These are phyloP conservation scores for Aspergillus taichungensis DNA, from an alignment of 495 filamentous ascomycete genomes.

Conservation along the genomic window DNA sequence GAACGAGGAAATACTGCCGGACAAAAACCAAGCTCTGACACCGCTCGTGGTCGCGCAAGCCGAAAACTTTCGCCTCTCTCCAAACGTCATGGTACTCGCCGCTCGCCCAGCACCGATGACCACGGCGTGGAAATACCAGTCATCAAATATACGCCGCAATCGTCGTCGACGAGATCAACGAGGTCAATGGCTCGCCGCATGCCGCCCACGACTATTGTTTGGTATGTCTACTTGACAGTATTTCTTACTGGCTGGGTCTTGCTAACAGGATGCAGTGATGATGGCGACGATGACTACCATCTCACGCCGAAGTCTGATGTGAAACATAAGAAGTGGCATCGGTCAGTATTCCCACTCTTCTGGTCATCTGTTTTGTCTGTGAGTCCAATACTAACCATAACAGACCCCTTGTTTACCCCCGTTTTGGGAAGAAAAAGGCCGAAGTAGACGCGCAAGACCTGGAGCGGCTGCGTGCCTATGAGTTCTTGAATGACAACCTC, in stretches of 20 bases:
- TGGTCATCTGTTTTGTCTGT: too few species aligned
- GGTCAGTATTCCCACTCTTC: background rate
- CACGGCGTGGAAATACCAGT: slow-evolving; percentile 22
- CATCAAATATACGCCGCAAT: slow-evolving; percentile 10
- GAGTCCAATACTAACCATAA: slow-evolving; percentile 5
- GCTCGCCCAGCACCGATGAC: background rate
- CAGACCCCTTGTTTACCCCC: slow-evolving; percentile 62
- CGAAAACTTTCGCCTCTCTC: too few species aligned
- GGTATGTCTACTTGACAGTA: slow-evolving; percentile 7
- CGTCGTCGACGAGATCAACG: slow-evolving; percentile 15
- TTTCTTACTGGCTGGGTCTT: background rate
- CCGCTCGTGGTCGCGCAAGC: background rate
- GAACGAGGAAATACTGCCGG: slow-evolving; percentile 5
- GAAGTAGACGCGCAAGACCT: slow-evolving; percentile 75
- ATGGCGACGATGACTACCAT: slow-evolving; percentile 6
- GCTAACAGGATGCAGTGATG: slow-evolving; percentile 7
- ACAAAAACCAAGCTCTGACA: background rate
- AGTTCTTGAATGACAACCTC: slow-evolving; percentile 89
- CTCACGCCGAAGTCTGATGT: slow-evolving; percentile 9
- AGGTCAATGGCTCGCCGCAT: slow-evolving; percentile 24
- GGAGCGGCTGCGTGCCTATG: slow-evolving; percentile 66
- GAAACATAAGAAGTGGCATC: slow-evolving; percentile 20
- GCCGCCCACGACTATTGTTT: slow-evolving; percentile 9
- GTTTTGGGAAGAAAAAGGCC: slow-evolving; percentile 57
- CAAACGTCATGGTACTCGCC: too few species aligned